phyloP scores from a whole-genome alignment of 2,329 filamentous ascomycete species.

The Aspergillus hortae region DNA sequence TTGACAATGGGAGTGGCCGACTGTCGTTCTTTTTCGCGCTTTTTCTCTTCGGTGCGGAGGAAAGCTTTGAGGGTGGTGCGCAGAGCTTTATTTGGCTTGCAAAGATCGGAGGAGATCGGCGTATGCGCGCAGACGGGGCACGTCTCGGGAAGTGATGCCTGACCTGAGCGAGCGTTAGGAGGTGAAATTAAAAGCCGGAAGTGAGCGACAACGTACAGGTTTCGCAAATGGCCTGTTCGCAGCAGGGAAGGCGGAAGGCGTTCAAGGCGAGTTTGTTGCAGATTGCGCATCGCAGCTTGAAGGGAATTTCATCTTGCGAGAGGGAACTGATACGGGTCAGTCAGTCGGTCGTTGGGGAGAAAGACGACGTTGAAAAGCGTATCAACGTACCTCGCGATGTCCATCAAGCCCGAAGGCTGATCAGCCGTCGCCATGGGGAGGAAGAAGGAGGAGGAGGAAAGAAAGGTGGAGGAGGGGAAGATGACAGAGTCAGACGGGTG shows the following conservation, averaged over 20 bases:
- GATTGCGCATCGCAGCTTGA: constrained; percentile 89
- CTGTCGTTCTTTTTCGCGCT: constrained; percentile 63
- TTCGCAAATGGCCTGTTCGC: constrained; percentile 91
- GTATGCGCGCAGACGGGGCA: constrained; percentile 94
- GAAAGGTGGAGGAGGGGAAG: not conserved
- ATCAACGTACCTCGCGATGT: constrained; percentile 38
- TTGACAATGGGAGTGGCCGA: constrained; percentile 31
- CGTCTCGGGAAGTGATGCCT: constrained; percentile 68
- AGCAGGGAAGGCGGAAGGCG: constrained; percentile 87
- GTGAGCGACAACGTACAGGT: constrained; percentile 59
- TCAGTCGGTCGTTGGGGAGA: too few relatives aligned
- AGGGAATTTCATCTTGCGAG: constrained; percentile 80
- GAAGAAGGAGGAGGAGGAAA: not conserved
- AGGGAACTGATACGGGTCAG: constrained; percentile 58
- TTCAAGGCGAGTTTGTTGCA: constrained; percentile 90
- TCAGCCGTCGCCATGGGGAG: constrained; percentile 37
- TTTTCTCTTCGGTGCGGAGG: constrained; percentile 86
- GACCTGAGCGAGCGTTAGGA: constrained; percentile 51
- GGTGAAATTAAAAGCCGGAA: not conserved
- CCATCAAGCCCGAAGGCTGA: constrained; percentile 39
- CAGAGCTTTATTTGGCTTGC: constrained; percentile 84
- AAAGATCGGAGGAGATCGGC: constrained; percentile 79
- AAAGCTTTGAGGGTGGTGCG: constrained; percentile 90
- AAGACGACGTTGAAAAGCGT: too few relatives aligned
- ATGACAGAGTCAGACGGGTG: not conserved